Evolutionary conservation across 768 basidiomycete genomes (phyloP), one percentile per base, ranked within the genome.

Genomic region (Termitomyces sp.): DNA sequence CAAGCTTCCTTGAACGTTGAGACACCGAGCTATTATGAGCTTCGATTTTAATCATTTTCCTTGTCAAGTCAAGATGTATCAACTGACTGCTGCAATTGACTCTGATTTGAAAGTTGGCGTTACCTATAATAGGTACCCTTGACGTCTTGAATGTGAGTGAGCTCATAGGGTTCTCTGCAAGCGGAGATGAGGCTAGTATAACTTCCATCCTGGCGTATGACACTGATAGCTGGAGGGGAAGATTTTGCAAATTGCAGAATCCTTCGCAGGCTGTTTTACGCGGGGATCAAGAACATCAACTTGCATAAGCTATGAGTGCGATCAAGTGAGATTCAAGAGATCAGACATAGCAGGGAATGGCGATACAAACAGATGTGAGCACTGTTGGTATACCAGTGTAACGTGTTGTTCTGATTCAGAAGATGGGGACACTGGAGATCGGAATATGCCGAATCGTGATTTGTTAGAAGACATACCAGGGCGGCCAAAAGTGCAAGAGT

Each of bases 371-470:
- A 46, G 22, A 54, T 32, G 30, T 1, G 18, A 48, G 45, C 9
- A 40, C 38, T 42, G 3, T 1, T 30, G 18, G 16, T 30, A 14
- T 22, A 16, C 13, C 33, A 33, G n/a, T 42, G 38, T 7, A 40
- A 20, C 38, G 9, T 53, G 56, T 63, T 47, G 56, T 50, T 26
- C 26, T 26, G 26, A 26, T 26, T 54, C 61, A 57, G 62, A 42
- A 42, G 40, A 42, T 38, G 49, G 57, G 24, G 24, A 50, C n/a
- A 26, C 32, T 35, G 54, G 26, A 58, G 53, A 62, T 66, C 75
- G 76, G 76, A 54, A 63, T 62, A 65, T 66, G 65, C 75, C 77
- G 77, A 68, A 50, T 42, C 36, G 58, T 63, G 69, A 72, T 73
- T 70, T 67, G 69, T 66, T 60, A 62, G 64, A 64, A 64, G 56